Percentiles rank a stretch among this genome's conserved stretches.
Evolutionary conservation across 768 basidiomycete genomes (phyloP).

Genomic region (Pilatotrama ljubarskyi): DNA sequence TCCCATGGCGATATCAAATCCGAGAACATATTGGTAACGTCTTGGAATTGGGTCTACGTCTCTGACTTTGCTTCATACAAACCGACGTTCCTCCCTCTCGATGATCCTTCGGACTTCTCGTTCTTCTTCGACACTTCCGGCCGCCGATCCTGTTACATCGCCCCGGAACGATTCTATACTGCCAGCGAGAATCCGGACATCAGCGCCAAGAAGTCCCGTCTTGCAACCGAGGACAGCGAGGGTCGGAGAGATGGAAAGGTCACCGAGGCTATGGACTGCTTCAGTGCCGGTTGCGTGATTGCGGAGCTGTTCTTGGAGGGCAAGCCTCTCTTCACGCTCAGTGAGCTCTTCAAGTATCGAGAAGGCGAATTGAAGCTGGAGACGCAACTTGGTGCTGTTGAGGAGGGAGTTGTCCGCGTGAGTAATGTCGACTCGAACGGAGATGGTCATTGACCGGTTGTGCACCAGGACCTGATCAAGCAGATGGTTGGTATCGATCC

Average conservation of each 20-base stretch:
- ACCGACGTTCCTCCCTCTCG: constrained; percentile 90
- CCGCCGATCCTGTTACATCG: constrained; percentile 91
- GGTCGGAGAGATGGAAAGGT: constrained; percentile 78
- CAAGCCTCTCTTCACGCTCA: constrained; percentile 87
- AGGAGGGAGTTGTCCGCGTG: constrained; percentile 81
- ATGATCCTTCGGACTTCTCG: constrained; percentile 96
- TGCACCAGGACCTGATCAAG: constrained; percentile 74
- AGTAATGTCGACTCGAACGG: constrained; percentile 29
- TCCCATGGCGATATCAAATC: constrained; percentile 98
- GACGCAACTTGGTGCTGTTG: constrained; percentile 66
- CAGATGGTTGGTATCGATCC: constrained; percentile 90
- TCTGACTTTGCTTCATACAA: constrained; percentile 96
- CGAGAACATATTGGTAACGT: constrained; percentile 94
- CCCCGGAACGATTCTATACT: constrained; percentile 93
- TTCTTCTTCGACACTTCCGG: constrained; percentile 98
- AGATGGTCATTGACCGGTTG: background rate
- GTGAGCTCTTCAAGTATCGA: constrained; percentile 92
- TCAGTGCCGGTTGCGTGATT: constrained; percentile 91
- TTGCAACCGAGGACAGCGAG: constrained; percentile 53
- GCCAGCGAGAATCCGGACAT: constrained; percentile 64
- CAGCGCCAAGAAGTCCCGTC: constrained; percentile 62
- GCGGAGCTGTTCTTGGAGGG: constrained; percentile 97
- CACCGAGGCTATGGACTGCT: constrained; percentile 97
- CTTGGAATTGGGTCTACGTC: constrained; percentile 94
- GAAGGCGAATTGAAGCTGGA: constrained; percentile 83